Percentiles rank a stretch among this genome's conserved stretches.
Conservation (phyloP, 2,329 filamentous ascomycete genomes). For the Colletotrichum sublineola region DNA sequence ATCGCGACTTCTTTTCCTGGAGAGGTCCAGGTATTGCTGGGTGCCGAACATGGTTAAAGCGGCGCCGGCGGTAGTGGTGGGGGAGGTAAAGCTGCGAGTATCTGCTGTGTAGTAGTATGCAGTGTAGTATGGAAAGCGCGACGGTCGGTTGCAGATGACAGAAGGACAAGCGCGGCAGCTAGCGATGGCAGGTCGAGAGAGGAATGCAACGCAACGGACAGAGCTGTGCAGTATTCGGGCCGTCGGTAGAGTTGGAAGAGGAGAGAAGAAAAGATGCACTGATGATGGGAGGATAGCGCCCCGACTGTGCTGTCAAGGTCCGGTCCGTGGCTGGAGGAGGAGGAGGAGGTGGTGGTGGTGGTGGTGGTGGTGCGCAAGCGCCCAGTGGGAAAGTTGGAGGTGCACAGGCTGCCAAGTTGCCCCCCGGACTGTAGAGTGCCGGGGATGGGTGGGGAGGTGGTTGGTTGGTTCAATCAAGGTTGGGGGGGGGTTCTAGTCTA, state of each 20-base stretch:
- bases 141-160: not conserved
- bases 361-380: not conserved
- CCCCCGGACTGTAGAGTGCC: slow-evolving; percentile 41
- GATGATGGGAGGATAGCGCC: slow-evolving; percentile 11
- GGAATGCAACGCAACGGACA: not conserved
- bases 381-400: slow-evolving; percentile 3
- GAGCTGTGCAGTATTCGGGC: not conserved
- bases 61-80: not conserved
- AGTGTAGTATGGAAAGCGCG: not conserved
- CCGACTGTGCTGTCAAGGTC: slow-evolving; percentile 10
- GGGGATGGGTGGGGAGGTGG: slow-evolving; percentile 39
- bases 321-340: slow-evolving; percentile 12
- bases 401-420: slow-evolving; percentile 29
- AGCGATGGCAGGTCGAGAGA: not conserved
- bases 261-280: not conserved
- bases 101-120: not conserved
- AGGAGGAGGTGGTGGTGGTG: not conserved
- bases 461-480: slow-evolving; percentile 25
- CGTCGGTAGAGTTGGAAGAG: not conserved
- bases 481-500: no score
- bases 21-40: slow-evolving; percentile 22
- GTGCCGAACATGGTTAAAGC: slow-evolving; percentile 29
- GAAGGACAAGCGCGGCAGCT: slow-evolving; percentile 2
- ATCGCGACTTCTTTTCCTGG: slow-evolving; percentile 47
- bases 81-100: not conserved